Percentiles rank a stretch among this genome's conserved stretches.
phyloP scores from a whole-genome alignment of 139 green algal species.

The Edaphochlamys debaryana region DNA sequence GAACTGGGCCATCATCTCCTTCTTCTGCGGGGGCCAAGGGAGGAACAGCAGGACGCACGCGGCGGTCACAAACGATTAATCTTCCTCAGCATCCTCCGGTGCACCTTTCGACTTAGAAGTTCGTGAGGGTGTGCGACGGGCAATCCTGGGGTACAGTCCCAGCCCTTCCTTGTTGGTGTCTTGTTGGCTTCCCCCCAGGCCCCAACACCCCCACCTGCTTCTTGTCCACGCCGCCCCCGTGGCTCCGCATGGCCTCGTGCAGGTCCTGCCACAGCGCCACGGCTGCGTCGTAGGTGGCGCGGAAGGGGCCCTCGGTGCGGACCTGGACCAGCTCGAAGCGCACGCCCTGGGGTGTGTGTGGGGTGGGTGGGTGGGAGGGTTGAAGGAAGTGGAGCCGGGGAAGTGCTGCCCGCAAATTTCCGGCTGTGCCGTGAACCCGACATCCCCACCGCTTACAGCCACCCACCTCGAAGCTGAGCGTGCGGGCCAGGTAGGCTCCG shows the following conservation, averaged over 20 bases:
- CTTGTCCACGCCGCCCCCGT: too few relatives aligned
- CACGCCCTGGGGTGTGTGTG: slow-evolving; percentile 49
- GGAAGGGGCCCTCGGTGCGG: slow-evolving; percentile 44
- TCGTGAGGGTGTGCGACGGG: background rate
- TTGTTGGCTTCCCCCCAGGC: too few relatives aligned
- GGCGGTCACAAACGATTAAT: background rate
- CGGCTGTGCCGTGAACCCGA: too few relatives aligned
- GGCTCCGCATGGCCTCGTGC: too few relatives aligned
- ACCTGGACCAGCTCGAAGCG: slow-evolving; percentile 53
- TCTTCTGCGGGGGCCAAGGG: background rate
- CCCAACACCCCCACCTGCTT: too few relatives aligned
- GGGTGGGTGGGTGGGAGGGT: background rate
- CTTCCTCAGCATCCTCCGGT: too few relatives aligned
- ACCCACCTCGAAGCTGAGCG: slow-evolving; percentile 70
- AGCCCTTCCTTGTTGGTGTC: too few relatives aligned
- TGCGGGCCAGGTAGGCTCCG: slow-evolving; percentile 59
- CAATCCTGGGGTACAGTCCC: too few relatives aligned
- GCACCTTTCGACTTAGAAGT: too few relatives aligned
- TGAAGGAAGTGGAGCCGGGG: background rate
- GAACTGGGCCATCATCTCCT: slow-evolving; percentile 42
- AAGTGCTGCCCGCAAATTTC: too few relatives aligned
- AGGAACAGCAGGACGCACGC: background rate
- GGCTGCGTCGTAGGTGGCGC: slow-evolving; percentile 58
- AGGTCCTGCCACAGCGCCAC: slow-evolving; percentile 52
- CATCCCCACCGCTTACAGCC: too few relatives aligned